Base-by-base conservation (phyloP, 495 filamentous ascomycete genomes). In the Parathielavia appendiculata region DNA sequence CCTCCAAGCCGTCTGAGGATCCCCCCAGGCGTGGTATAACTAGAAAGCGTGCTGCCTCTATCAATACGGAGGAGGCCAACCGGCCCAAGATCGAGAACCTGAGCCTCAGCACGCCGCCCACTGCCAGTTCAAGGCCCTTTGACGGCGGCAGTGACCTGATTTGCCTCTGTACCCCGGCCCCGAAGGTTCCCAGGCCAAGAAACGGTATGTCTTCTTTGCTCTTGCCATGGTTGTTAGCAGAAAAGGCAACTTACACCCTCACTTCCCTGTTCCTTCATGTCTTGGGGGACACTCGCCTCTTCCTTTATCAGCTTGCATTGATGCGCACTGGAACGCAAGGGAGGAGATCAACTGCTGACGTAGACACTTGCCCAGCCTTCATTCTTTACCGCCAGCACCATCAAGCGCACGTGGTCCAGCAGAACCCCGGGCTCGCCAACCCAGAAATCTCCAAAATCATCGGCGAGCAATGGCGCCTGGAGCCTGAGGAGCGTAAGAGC, bases 371-470 rank as follows among this genome's bases (percentile, higher is more conserved):
- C 10, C 62, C 69, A 98, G 93, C 95, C 38, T 98, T 98, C 73
- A 98, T 98, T 63, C 81, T 98, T 63, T 98, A 96, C 75, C 89
- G 93, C 32, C 93, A 97, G 69, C 89, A 95, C 71, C 86, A 93
- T 67, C 93, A 97, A 75, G 84, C 85, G 7, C 74, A 80, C 10
- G 88, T 97, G 11, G 87, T 92, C 9, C 79, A 84, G 12, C 83
- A 88, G 64, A 80, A 97, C 67, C 93, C 92, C 7, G 90, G 91
- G 43, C 83, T 96, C 61, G 84, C 95, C 36, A 98, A 98, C 72
- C 93, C 93, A 6, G 91, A 98, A 50, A 96, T 98, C 58, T 97
- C 93, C 39, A 97, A 97, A 73, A 93, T 97, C 63, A 96, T 97
- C 66, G 93, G 95, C 44, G 86, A 92, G 66, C 86, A 90, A 80